phyloP scores from a whole-genome alignment of 2,329 filamentous ascomycete species.

The Dactylellina drechsleri region DNA sequence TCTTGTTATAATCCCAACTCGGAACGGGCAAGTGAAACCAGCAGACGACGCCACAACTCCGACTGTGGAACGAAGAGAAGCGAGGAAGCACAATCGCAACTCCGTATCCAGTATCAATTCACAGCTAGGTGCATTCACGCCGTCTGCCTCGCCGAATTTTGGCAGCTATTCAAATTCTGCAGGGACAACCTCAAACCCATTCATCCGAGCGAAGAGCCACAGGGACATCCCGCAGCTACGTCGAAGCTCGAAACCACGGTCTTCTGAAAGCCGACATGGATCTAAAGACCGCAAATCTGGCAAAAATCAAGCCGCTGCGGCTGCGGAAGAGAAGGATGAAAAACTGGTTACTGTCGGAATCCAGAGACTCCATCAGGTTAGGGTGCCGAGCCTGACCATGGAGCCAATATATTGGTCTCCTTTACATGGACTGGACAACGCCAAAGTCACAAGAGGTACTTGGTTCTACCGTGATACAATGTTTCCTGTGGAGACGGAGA shows the following conservation, averaged over 20 bases:
- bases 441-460: slow-evolving; percentile 82
- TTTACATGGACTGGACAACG: slow-evolving; percentile 77
- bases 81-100: slow-evolving; percentile 41
- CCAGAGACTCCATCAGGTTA: slow-evolving; percentile 88
- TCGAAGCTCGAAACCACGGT: slow-evolving; percentile 59
- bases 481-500: slow-evolving; percentile 82
- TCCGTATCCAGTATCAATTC: slow-evolving; percentile 50
- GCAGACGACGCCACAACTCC: slow-evolving; percentile 19
- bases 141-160: slow-evolving; percentile 40
- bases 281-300: slow-evolving; percentile 47
- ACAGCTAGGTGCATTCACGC: slow-evolving; percentile 23
- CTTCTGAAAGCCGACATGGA: slow-evolving; percentile 59
- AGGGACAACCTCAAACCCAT: slow-evolving; percentile 51
- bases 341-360: slow-evolving; percentile 83
- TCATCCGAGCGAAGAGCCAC: slow-evolving; percentile 47
- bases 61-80: slow-evolving; percentile 23
- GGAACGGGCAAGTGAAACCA: slow-evolving; percentile 12
- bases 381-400: slow-evolving; percentile 84
- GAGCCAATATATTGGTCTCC: slow-evolving; percentile 98
- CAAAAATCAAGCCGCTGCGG: slow-evolving; percentile 7
- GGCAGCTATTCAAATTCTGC: slow-evolving; percentile 51
- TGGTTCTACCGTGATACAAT: slow-evolving; percentile 99
- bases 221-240: slow-evolving; percentile 40
- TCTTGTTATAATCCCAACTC: slow-evolving; percentile 26
- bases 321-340: slow-evolving; percentile 55